Base-by-base conservation (phyloP, 2,329 filamentous ascomycete species). In the Phaeosphaeria sp. region DNA sequence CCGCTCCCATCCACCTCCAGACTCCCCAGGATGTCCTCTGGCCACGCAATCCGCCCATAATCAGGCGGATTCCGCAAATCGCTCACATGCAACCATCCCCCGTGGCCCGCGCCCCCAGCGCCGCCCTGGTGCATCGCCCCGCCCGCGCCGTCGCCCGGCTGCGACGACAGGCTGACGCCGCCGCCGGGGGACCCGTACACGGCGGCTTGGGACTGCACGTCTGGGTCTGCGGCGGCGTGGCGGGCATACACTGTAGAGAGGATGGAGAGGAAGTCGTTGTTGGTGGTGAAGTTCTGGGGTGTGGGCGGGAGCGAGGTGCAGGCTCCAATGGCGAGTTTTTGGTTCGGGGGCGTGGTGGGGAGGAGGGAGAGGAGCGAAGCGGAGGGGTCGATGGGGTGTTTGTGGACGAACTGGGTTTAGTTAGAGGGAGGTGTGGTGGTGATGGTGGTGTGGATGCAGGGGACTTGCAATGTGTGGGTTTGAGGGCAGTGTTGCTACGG, bases 21-120 rank as follows among this genome's bases (percentile, higher is more conserved):
- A 64, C 85, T 88, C 15, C 87, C 87, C 68, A 89, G 85, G 50
- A 89, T 89, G 74, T 89, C 87, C 69, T 89, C 87, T 0, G 87
- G 86, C 83, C 83, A 87, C 51, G 87, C 84, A 60, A 88, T 87
- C n/a, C 87, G 72, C 1, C 87, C 87, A 73, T 81, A 89, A 58
- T 89, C 87, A 2, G 87, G 86, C 36, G 86, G 85, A 59, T 84
- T 82, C 58, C 87, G 77, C 67, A 74, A 73, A 66, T 89, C 87
- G 39, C 83, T 87, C n/a, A 89, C 80, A 68, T 89, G 87, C 42
- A 89, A 84, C 77, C 83, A 88, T 1, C 87, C 87, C 20, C 86
- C 86, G 62, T 83, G 77, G 1, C 85, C 85, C 17, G 77, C 85
- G 18, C 86, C 30, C 3, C 30, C 30, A 3, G 30, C 30, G 13